Percentiles rank a stretch among this genome's conserved stretches.
These are phyloP conservation scores for Aspergillus phoenicis DNA, from an alignment of 2,329 filamentous ascomycete species.

Conservation along the genomic window DNA sequence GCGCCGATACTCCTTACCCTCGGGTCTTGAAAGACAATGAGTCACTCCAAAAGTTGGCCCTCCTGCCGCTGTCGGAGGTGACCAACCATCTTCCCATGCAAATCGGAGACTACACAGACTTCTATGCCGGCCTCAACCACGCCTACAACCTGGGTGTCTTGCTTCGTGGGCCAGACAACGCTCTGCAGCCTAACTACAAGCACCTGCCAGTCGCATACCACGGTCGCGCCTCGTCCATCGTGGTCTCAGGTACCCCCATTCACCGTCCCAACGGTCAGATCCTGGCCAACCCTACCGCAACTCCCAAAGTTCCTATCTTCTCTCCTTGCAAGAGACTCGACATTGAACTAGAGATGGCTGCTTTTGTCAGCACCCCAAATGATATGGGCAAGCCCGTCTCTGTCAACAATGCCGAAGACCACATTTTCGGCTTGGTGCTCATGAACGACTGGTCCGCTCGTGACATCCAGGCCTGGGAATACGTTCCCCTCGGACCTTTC, in stretches of 20 bases:
- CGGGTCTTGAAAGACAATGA: slow-evolving; percentile 65
- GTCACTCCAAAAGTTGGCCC: slow-evolving; percentile 57
- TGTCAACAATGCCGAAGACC: slow-evolving; percentile 66
- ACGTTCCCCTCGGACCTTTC: slow-evolving; percentile 79
- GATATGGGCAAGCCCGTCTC: slow-evolving; percentile 65
- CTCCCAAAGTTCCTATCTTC: slow-evolving; percentile 65
- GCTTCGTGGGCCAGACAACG: slow-evolving; percentile 72
- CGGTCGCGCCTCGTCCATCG: slow-evolving; percentile 73
- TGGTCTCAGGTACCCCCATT: slow-evolving; percentile 73
- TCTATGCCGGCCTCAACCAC: slow-evolving; percentile 79
- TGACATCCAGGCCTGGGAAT: slow-evolving; percentile 84
- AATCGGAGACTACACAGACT: slow-evolving; percentile 84
- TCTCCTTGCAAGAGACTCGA: slow-evolving; percentile 69
- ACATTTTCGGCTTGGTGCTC: slow-evolving; percentile 77
- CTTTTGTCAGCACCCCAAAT: slow-evolving; percentile 69
- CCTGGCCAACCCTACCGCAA: slow-evolving; percentile 63
- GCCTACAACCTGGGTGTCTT: slow-evolving; percentile 72
- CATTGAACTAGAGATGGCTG: slow-evolving; percentile 78
- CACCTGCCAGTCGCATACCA: slow-evolving; percentile 83
- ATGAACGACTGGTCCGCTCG: slow-evolving; percentile 88
- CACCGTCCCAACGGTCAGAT: slow-evolving; percentile 76
- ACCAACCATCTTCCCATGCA: slow-evolving; percentile 72
- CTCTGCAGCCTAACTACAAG: slow-evolving; percentile 78
- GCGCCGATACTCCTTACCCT: slow-evolving; percentile 60
- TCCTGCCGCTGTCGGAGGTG: slow-evolving; percentile 63